Evolutionary conservation across 495 filamentous ascomycete genomes (phyloP).

Genomic region (Bathelium albidoporum): DNA sequence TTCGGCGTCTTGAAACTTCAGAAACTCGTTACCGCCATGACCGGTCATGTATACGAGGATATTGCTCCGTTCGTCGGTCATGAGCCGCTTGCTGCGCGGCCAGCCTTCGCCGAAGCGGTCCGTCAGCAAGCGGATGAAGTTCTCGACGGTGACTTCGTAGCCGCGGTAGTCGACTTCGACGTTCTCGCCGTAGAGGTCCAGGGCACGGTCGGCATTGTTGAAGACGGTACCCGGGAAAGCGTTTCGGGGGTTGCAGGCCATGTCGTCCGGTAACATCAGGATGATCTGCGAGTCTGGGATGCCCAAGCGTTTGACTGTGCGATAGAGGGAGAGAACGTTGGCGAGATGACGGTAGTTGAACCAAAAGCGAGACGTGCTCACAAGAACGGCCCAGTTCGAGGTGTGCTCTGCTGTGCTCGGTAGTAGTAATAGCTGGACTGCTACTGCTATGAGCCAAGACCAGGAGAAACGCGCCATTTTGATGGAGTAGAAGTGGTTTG

Average conservation of each 20-base stretch:
- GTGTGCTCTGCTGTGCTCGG: slow-evolving; percentile 66
- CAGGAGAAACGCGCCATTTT: background rate
- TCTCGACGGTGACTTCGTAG: slow-evolving; percentile 98
- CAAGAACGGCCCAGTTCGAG: slow-evolving; percentile 96
- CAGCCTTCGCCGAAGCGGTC: slow-evolving; percentile 89
- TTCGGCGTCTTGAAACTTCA: slow-evolving; percentile 97
- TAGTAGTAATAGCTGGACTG: slow-evolving; percentile 34
- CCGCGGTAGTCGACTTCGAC: slow-evolving; percentile 95
- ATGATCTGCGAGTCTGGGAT: slow-evolving; percentile 99
- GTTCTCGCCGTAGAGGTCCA: slow-evolving; percentile 96
- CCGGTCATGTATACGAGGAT: slow-evolving; percentile 99
- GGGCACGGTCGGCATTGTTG: slow-evolving; percentile 90
- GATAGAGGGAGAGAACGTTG: slow-evolving; percentile 95
- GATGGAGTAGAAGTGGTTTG: too few species aligned
- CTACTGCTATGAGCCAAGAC: background rate
- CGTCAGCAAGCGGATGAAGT: slow-evolving; percentile 91
- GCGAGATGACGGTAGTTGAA: slow-evolving; percentile 99
- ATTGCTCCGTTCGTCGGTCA: slow-evolving; percentile 90
- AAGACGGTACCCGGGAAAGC: slow-evolving; percentile 96
- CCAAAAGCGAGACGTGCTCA: slow-evolving; percentile 98
- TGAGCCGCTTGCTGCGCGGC: slow-evolving; percentile 79
- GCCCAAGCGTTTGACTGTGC: slow-evolving; percentile 93
- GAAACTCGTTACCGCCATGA: slow-evolving; percentile 94
- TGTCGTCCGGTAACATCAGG: slow-evolving; percentile 97
- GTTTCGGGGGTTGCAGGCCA: slow-evolving; percentile 98